These are phyloP conservation scores for Saturnispora saitoi DNA, from an alignment of 805 yeast species.

Conservation along the genomic window DNA sequence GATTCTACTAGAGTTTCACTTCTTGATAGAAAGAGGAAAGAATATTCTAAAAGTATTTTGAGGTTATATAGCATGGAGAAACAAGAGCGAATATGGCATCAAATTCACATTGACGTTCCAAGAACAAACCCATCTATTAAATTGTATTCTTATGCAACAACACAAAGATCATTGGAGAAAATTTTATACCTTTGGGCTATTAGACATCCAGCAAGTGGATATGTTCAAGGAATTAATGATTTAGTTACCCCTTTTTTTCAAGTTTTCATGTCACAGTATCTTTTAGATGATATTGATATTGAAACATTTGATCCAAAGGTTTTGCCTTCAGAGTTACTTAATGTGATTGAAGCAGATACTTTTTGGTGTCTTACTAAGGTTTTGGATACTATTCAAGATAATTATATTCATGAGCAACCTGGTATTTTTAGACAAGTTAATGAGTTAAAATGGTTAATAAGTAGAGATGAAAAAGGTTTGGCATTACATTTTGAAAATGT, in stretches of 20 bases:
- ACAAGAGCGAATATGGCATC: slow-evolving; percentile 87
- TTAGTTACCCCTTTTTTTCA: slow-evolving; percentile 89
- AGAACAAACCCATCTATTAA: slow-evolving; percentile 83
- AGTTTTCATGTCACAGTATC: slow-evolving; percentile 66
- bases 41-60: slow-evolving; percentile 66
- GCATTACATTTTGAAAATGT: slow-evolving; percentile 69
- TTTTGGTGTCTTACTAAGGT: slow-evolving; percentile 93
- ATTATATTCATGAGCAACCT: slow-evolving; percentile 96
- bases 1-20: slow-evolving; percentile 64
- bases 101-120: slow-evolving; percentile 88
- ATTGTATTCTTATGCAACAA: slow-evolving; percentile 57
- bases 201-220: slow-evolving; percentile 95
- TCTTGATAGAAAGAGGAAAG: slow-evolving; percentile 72
- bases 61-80: slow-evolving; percentile 51
- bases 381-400: slow-evolving; percentile 91
- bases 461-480: slow-evolving; percentile 68
- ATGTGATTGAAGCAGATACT: slow-evolving; percentile 85
- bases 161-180: slow-evolving; percentile 73
- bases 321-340: slow-evolving; percentile 51
- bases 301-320: slow-evolving; percentile 54
- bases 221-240: slow-evolving; percentile 96
- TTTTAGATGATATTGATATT: slow-evolving; percentile 37
- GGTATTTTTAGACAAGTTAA: slow-evolving; percentile 89
- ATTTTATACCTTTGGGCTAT: slow-evolving; percentile 90
- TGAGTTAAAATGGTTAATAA: slow-evolving; percentile 67